Percentiles rank a stretch among this genome's conserved stretches.
Conservation (phyloP, 345 rosid species). For the Arabis hirsuta region DNA sequence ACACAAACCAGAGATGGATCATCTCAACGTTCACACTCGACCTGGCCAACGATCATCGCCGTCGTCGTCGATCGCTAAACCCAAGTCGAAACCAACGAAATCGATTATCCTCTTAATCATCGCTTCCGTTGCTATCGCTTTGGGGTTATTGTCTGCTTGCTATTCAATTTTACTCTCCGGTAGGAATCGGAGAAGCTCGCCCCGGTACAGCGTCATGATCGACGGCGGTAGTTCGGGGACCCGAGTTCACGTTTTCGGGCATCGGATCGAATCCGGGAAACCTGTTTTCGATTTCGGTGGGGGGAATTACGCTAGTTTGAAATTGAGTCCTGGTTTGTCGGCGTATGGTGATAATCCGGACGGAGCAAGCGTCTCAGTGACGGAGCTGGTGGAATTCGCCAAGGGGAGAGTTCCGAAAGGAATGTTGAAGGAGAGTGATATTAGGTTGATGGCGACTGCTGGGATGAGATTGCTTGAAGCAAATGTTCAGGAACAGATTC, state of each 20-base stretch:
- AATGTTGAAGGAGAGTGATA: conserved; percentile 67
- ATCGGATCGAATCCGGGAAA: conserved; percentile 41
- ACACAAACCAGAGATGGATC: conserved; percentile 54
- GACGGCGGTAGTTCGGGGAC: conserved; percentile 96
- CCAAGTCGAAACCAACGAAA: conserved; percentile 42
- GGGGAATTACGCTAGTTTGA: conserved; percentile 54
- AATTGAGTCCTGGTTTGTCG: conserved; percentile 83
- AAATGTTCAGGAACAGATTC: conserved; percentile 59
- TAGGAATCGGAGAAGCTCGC: conserved; percentile 9
- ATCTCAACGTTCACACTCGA: conserved; percentile 54
- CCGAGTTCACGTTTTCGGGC: conserved; percentile 67
- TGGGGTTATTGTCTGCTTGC: conserved; percentile 40
- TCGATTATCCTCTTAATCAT: conserved; percentile 38
- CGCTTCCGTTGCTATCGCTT: conserved; percentile 31
- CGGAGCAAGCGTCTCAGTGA: conserved; percentile 58
- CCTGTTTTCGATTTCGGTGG: conserved; percentile 57
- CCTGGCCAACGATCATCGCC: conserved; percentile 47
- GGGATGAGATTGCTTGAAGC: conserved; percentile 77
- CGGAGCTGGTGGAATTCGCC: conserved; percentile 67
- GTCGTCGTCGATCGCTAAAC: conserved; percentile 44
- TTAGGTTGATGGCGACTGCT: conserved; percentile 93
- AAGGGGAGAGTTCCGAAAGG: conserved; percentile 59
- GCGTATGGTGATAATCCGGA: conserved; percentile 63
- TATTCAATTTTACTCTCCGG: conserved; percentile 39
- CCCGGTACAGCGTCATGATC: conserved; percentile 55